Evolutionary conservation across 2,329 filamentous ascomycete species (phyloP), one percentile per base, ranked within the genome.

Genomic region (Chaetomium globosum): DNA sequence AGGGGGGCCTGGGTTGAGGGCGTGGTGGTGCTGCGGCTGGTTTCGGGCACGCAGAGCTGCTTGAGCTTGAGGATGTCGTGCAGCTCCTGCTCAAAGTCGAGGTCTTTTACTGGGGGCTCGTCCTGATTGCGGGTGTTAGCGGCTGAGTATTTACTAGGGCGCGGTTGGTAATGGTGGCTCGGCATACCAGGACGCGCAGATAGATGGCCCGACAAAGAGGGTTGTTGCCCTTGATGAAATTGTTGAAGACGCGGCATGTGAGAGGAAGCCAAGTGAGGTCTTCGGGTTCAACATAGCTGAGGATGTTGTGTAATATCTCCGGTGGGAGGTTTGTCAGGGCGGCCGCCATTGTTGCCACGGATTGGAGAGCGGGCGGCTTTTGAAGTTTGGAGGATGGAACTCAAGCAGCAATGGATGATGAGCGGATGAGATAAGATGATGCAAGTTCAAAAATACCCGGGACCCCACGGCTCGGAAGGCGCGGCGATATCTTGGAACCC

Each of bases 151-250:
- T 43, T 54, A 31, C 6, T 43, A 5, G 16, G 39, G 13, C 6
- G 16, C 4, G 12, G 19, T 4, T 31, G 8, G 36, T 43, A 3
- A 12, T 28, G 6, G 10, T 28, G 12, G 10, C 1, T 54, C 65
- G 65, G 67, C 79, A 71, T 75, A 89, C 87, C 62, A 87, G 80
- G 52, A 76, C 75, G 19, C 78, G 78, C 4, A 88, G 75, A 73
- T 91, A 93, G 7, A 90, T 77, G 26, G 83, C 81, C 65, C 84
- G 87, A 74, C 82, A 88, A 13, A 93, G 77, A 9, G 84, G 77
- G 19, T 76, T 74, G 73, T 92, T 90, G 52, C 79, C 80, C 57
- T 77, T 80, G 60, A 90, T 79, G 67, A 86, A 85, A 39, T 77
- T 74, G 65, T 84, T 76, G 55, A 93, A 77, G 12, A 72, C 74